These are phyloP conservation scores for Botrytis fragariae DNA, from an alignment of 2,329 filamentous ascomycete genomes.

Conservation along the genomic window DNA sequence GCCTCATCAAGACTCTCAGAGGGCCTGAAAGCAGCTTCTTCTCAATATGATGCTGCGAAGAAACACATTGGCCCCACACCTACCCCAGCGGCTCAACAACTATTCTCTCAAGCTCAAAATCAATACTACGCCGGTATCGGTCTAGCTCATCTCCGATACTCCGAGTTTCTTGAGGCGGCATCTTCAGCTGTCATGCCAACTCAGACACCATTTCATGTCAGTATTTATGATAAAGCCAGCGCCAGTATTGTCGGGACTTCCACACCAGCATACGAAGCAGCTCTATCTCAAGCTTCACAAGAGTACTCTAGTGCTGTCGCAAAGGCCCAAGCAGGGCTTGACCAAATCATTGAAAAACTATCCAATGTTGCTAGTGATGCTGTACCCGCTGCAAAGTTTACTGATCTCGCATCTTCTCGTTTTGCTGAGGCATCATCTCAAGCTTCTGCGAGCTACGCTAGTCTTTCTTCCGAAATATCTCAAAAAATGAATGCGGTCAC, in stretches of 20 bases:
- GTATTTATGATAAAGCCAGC: conserved; percentile 32
- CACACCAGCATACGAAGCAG: conserved; percentile 29
- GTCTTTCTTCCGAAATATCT: conserved; percentile 56
- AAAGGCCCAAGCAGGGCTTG: conserved; percentile 7
- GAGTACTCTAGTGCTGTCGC: conserved; percentile 31
- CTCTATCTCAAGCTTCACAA: conserved; percentile 28
- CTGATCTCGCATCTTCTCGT: conserved; percentile 45
- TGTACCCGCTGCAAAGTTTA: conserved; percentile 41
- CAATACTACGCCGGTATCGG: conserved; percentile 78
- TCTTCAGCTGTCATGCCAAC: conserved; percentile 67
- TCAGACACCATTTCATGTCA: conserved; percentile 48
- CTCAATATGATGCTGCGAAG: conserved; percentile 68
- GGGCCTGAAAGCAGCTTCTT: conserved; percentile 67
- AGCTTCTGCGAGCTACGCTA: conserved; percentile 49
- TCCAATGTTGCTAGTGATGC: conserved; percentile 39
- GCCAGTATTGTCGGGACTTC: conserved; percentile 30
- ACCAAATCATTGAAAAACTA: conserved; percentile 37
- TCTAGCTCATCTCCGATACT: conserved; percentile 74
- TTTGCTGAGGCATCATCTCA: conserved; percentile 46
- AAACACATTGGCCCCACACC: conserved; percentile 60
- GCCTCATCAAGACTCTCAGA: conserved; percentile 69
- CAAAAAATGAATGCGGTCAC: conserved; percentile 42
- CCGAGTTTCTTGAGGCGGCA: conserved; percentile 69
- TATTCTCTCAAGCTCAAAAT: conserved; percentile 58
- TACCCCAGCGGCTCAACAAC: conserved; percentile 51